Base-by-base conservation (phyloP, 257 asterid genomes). In the Capsicum chinense region DNA sequence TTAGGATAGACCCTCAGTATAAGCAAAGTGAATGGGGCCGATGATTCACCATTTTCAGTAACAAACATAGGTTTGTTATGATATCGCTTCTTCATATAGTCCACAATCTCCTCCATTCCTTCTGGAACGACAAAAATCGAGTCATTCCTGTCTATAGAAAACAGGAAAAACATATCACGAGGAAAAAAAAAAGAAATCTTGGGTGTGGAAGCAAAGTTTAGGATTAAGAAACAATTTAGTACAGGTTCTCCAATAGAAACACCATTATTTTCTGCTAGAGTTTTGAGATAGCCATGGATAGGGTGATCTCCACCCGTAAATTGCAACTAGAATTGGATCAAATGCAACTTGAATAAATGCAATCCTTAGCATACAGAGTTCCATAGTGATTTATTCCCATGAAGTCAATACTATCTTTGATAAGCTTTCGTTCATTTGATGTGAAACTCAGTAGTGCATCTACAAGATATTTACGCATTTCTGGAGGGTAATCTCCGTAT, bases 401-500 rank as follows among this genome's bases (percentile, higher is more conserved):
- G 83, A 92, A 95, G 83, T 95, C 98, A 56, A 87, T 84, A 81
- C 97, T 93, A 17, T 89, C 84, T 69, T 83, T 90, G 13, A 93
- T 47, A 69, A 89, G 88, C 26, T n/a, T n/a, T 44, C 47, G 88
- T 84, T 92, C 97, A 66, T 92, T 92, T 17, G 83, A 62, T 39
- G 98, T 87, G 90, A 95, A 95, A 5, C 7, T 87, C 3, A 93
- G 97, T 26, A 95, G 82, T 67, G 90, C 88, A 71, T 74, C 83
- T 81, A 94, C 93, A n/a, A 82, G 96, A 84, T 87, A 87, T n/a
- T 60, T 87, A 70, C 83, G 91, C 98, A 95, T 95, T 89, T 93
- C 97, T 21, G 86, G 89, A 78, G 98, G 98, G 86, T 95, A 93
- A 60, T 95, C 92, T 7, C 98, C 98, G 42, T 84, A 87, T 62